Evolutionary conservation across 768 basidiomycete genomes (phyloP).

Genomic region (Sistotremastrum niveocremeum): DNA sequence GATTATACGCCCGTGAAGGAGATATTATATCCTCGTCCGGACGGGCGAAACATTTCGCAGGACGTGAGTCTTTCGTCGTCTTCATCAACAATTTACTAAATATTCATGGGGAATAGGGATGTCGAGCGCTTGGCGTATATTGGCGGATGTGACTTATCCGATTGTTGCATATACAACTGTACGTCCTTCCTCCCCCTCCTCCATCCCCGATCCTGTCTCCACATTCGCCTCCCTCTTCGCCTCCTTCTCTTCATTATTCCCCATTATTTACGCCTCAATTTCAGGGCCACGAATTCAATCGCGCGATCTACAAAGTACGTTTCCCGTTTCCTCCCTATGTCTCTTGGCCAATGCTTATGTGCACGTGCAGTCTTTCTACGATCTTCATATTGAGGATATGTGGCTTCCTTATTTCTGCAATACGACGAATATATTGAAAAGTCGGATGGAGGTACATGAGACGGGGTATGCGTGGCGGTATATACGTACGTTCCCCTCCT

Average conservation of each 20-base stretch:
- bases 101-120: slow-evolving; percentile 38
- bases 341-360: slow-evolving; percentile 6
- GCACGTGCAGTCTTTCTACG: slow-evolving; percentile 74
- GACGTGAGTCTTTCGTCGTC: slow-evolving; percentile 12
- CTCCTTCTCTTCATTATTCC: not conserved
- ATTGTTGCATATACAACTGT: slow-evolving; percentile 88
- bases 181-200: slow-evolving; percentile 3
- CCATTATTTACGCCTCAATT: not conserved
- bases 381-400: slow-evolving; percentile 93
- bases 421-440: slow-evolving; percentile 92
- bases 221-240: slow-evolving; percentile 4
- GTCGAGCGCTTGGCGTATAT: slow-evolving; percentile 86
- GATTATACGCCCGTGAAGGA: slow-evolving; percentile 88
- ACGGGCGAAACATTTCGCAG: slow-evolving; percentile 82
- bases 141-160: slow-evolving; percentile 89
- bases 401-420: slow-evolving; percentile 99
- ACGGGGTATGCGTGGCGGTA: slow-evolving; percentile 98
- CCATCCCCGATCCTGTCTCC: not conserved
- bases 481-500: slow-evolving; percentile 40
- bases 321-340: not conserved
- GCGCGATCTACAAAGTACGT: slow-evolving; percentile 78
- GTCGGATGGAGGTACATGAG: slow-evolving; percentile 93
- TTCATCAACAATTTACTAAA: too few species aligned
- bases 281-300: slow-evolving; percentile 90
- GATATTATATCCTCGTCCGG: slow-evolving; percentile 78